Base-by-base conservation (phyloP, 2,329 filamentous ascomycete species). In the Neobulgaria alba region DNA sequence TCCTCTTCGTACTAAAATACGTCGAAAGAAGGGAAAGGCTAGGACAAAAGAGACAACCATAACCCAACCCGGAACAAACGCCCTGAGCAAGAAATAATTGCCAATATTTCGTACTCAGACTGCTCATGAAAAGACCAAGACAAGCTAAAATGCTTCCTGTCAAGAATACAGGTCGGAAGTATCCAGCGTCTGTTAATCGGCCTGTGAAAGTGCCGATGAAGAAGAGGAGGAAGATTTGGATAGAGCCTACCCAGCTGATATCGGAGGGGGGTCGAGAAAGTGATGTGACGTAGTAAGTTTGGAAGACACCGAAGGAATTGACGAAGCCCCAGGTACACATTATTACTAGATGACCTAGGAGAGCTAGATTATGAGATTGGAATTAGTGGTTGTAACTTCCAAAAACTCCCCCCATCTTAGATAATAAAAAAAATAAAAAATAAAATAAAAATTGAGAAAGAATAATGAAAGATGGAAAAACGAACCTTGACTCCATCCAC, bases 161-260 rank as follows among this genome's bases (percentile, higher is more conserved):
- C 10, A 53, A 37, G 33, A 58, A 47, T 3, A 60, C 48, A 0
- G 47, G 34, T 3, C 57, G 56, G 43, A 66, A 65, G 39, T 63
- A 61, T 5, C 66, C 64, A 15, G 61, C 59, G 41, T 69, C 65
- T 4, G 61, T 59, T 2, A 62, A 54, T 8, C 61, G 57, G 2
- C 64, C 64, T 7, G 62, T 57, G 21, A 67, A 56, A 7, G 59
- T 63, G 3, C 64, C 62, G 4, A 65, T 47, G 34, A 66, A 62
- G 47, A 66, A 66, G 10, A 67, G 53, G 10, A 67, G 51, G 44
- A 65, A 68, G 26, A 64, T 51, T 45, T 68, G 64, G 10, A 67
- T 50, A n/a, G 57, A 57, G n/a, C 67, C 65, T n/a, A 70, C 58
- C 67, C 65, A 69, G 15, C 65, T 65, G 19, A 69, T 62, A 19